Conservation (phyloP, 108 stramenopile genomes). For the Halocafeteria seosinensis region DNA sequence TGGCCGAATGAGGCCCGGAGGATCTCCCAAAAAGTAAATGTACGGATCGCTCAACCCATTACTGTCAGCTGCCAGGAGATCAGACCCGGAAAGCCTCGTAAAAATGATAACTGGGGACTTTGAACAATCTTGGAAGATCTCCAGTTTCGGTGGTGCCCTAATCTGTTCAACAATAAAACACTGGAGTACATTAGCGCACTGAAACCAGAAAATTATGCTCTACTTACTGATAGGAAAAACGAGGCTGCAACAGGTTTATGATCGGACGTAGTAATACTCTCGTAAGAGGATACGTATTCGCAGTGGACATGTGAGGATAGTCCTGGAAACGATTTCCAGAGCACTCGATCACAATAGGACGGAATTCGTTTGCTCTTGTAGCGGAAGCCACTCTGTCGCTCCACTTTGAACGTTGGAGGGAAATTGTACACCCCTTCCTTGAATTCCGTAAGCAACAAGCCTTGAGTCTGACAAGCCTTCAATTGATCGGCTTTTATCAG, state of each 20-base stretch:
- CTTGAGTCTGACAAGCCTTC: slow-evolving; percentile 14
- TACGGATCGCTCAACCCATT: not conserved
- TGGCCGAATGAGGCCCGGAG: not conserved
- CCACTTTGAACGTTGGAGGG: slow-evolving; percentile 88
- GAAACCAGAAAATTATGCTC: no score
- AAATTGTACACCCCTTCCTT: slow-evolving; percentile 64
- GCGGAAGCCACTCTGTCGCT: slow-evolving; percentile 78
- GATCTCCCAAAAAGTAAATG: not conserved
- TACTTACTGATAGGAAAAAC: no score
- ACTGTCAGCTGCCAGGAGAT: not conserved
- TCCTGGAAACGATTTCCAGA: slow-evolving; percentile 37
- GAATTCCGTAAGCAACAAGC: slow-evolving; percentile 57
- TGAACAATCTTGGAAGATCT: no score
- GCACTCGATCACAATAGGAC: slow-evolving; percentile 95
- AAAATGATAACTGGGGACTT: not conserved
- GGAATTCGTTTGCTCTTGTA: slow-evolving; percentile 96
- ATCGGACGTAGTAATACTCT: slow-evolving; percentile 74
- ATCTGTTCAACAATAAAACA: no score
- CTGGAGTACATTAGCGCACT: no score
- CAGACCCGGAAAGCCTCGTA: not conserved
- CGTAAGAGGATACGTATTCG: not conserved
- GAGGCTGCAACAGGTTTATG: slow-evolving; percentile 99
- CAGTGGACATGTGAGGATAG: not conserved
- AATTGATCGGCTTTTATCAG: not conserved
- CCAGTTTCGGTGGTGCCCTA: no score